phyloP scores from a whole-genome alignment of 139 green algal genomes.

The Chlorella sp. region DNA sequence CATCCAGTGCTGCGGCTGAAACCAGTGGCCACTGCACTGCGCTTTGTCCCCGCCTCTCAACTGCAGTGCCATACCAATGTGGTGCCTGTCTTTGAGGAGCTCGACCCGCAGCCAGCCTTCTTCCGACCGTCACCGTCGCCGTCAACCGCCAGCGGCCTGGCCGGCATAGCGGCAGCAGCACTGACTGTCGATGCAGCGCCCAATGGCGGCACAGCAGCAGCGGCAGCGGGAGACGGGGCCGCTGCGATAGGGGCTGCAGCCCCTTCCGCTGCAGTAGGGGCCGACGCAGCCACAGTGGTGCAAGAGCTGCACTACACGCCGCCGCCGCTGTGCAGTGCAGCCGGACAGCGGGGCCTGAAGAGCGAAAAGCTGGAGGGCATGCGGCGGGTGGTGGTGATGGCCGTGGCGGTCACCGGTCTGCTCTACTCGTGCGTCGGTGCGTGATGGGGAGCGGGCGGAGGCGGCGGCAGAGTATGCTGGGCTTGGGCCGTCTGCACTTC shows the following conservation, averaged over 20 bases:
- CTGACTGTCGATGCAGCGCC: neutral
- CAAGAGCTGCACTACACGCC: too few species aligned
- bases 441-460: too few species aligned
- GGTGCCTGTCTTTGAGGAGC: neutral
- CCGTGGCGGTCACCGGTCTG: conserved; percentile 36
- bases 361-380: conserved; percentile 66
- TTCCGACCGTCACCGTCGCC: neutral
- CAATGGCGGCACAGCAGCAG: neutral
- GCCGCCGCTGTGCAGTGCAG: too few species aligned
- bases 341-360: neutral
- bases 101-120: neutral
- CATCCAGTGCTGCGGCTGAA: too few species aligned
- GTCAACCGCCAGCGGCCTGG: neutral
- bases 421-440: conserved; percentile 67
- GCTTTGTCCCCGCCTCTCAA: too few species aligned
- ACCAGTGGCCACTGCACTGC: too few species aligned
- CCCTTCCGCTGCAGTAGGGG: too few species aligned
- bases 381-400: conserved; percentile 36
- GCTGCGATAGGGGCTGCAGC: neutral
- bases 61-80: conserved; percentile 41
- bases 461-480: too few species aligned
- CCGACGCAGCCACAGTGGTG: neutral
- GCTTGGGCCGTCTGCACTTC: too few species aligned
- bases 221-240: neutral
- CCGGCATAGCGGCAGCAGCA: neutral